Evolutionary conservation across 1,284 basidiomycete species (phyloP).

Genomic region (Rhizoctonia solani): DNA sequence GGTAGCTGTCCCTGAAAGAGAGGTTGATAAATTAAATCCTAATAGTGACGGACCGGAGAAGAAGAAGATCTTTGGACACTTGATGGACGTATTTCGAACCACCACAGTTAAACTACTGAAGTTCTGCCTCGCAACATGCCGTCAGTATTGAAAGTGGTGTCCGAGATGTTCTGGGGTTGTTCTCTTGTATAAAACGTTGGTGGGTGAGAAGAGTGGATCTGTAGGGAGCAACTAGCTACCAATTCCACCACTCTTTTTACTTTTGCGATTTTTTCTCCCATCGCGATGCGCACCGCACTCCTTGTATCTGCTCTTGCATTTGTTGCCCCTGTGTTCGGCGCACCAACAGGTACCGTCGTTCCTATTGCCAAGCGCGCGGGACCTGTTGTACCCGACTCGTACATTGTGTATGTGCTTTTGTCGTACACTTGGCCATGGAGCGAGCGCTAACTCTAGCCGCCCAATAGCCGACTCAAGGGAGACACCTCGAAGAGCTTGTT

Average conservation of each 20-base stretch:
- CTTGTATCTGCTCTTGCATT: conserved; percentile 26
- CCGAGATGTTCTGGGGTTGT: too few relatives aligned
- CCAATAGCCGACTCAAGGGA: conserved; percentile 30
- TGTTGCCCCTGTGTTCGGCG: conserved; percentile 24
- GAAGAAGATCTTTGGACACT: too few relatives aligned
- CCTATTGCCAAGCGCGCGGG: conserved; percentile 29
- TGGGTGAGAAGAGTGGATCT: too few relatives aligned
- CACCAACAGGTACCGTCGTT: conserved; percentile 18
- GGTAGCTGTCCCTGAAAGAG: too few relatives aligned
- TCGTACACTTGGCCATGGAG: background rate
- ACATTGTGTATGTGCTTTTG: conserved; percentile 25
- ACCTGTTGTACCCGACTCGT: conserved; percentile 28
- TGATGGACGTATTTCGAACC: too few relatives aligned
- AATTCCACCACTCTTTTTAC: background rate
- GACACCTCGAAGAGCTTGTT: conserved; percentile 12
- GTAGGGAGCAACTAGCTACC: background rate
- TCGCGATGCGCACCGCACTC: conserved; percentile 17
- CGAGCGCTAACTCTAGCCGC: background rate
- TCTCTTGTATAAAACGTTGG: too few relatives aligned
- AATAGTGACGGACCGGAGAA: too few relatives aligned
- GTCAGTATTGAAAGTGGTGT: too few relatives aligned
- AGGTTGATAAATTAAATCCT: too few relatives aligned
- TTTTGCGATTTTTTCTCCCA: background rate
- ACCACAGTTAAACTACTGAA: too few relatives aligned
- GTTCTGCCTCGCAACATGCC: too few relatives aligned